Percentiles rank a stretch among this genome's conserved stretches.
Conservation (phyloP, 1,284 basidiomycete genomes). For the Mycena sp. region DNA sequence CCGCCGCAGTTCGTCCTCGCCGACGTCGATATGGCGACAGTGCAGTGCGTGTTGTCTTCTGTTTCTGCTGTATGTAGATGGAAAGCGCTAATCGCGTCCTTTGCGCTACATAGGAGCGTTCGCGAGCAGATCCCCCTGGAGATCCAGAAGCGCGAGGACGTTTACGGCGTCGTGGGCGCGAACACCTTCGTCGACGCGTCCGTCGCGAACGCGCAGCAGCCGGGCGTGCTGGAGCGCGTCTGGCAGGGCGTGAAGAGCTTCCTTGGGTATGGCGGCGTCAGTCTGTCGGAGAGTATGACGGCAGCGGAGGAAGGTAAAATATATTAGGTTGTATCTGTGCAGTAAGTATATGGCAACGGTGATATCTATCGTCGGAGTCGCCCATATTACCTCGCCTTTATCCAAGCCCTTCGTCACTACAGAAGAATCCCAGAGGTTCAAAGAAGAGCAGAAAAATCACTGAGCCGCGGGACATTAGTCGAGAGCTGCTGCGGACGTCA, state of each 20-base stretch:
- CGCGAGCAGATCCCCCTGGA: slow-evolving; percentile 29
- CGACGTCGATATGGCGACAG: slow-evolving; percentile 19
- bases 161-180: slow-evolving; percentile 29
- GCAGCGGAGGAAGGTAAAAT: neutral
- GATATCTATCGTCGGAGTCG: too few relatives aligned
- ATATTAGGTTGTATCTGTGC: neutral
- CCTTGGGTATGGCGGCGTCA: slow-evolving; percentile 4
- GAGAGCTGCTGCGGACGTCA: too few relatives aligned
- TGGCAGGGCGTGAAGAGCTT: neutral
- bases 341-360: neutral
- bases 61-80: too few relatives aligned
- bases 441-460: too few relatives aligned
- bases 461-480: too few relatives aligned
- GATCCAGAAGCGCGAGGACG: slow-evolving; percentile 28
- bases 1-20: slow-evolving; percentile 26
- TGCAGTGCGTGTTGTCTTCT: slow-evolving; percentile 17
- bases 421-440: too few relatives aligned
- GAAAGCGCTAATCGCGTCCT: neutral
- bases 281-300: slow-evolving; percentile 1
- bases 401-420: too few relatives aligned
- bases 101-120: slow-evolving; percentile 19
- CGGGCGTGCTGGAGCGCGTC: neutral
- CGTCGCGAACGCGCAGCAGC: neutral
- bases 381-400: too few relatives aligned
- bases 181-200: neutral